Base-by-base conservation (phyloP, 148 eudicot genomes). In the Vaccinium corymbosum region DNA sequence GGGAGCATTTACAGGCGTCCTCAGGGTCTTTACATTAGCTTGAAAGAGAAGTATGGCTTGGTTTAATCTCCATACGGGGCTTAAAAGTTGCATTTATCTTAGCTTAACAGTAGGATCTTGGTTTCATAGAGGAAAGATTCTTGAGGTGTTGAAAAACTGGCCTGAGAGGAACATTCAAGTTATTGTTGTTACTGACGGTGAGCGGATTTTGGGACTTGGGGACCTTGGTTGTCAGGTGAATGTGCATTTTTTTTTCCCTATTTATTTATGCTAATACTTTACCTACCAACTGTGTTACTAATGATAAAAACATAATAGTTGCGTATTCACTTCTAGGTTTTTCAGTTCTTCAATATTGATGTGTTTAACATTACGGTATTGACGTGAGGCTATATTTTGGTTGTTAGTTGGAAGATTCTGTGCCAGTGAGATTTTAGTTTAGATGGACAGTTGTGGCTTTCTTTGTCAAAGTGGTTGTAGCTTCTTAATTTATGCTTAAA, bases 1-100 rank as follows among this genome's bases (percentile, higher is more conserved):
- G 98, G 98, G 86, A 89, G 94, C 87, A 95, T 95, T 83, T 95
- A 92, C 82, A 93, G 76, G 87, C 96, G 88, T 80, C 94, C 98
- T 81, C 98, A 93, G 93, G 98, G 98, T 83, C 90, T 94, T 80
- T 95, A 88, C 86, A 91, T 95, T 77, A 95, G 98, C 86, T 90
- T 95, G 86, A 95, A 95, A 85, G 98, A 95, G 82, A 95, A 93
- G 98, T 95, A 91, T 48, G 97, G 68, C 71, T 68, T 32, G 72
- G 27, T 48, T 78, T 70, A 20, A 49, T 8, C 35, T 74, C 8
- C 56, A 19, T 61, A 51, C 9, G 6, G 46, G 3, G 38, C 74
- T 62, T 86, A n/a, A 13, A 42, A 29, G 27, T 46, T 25, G 66
- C 22, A 74, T 15, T 48, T 15, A 56, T 17, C 57, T 75, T 25